Percentiles rank a stretch among this genome's conserved stretches.
Evolutionary conservation across 345 rosid genomes (phyloP).

Genomic region (Ceriops zippeliana): DNA sequence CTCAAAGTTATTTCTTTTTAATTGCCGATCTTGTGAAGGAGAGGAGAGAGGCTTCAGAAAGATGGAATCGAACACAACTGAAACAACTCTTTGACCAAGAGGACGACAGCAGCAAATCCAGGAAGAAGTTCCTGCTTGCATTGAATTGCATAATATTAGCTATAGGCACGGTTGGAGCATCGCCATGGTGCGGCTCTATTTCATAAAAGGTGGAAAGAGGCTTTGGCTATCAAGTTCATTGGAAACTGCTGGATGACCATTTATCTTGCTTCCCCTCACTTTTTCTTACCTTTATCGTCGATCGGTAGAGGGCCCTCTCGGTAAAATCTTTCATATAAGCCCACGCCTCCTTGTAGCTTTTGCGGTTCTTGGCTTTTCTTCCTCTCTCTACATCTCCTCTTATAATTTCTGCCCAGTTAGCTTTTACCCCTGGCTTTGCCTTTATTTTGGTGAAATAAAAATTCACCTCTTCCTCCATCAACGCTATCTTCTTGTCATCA

Average conservation of each 20-base stretch:
- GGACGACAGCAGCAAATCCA: conserved; percentile 15
- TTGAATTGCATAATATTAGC: conserved; percentile 20
- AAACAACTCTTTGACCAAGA: conserved; percentile 9
- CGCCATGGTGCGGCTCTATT: conserved; percentile 20
- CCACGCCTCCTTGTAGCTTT: conserved; percentile 18
- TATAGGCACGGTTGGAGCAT: conserved; percentile 22
- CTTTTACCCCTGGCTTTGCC: conserved; percentile 23
- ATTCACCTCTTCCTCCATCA: conserved; percentile 21
- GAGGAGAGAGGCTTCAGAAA: too few relatives aligned
- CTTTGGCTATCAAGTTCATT: conserved; percentile 31
- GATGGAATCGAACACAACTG: too few relatives aligned
- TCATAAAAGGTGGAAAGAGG: conserved; percentile 26
- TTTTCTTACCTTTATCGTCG: conserved; percentile 28
- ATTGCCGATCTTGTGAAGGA: too few relatives aligned
- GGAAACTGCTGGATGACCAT: conserved; percentile 36
- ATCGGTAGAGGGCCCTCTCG: conserved; percentile 6
- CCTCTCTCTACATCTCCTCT: conserved; percentile 25
- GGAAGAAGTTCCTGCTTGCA: conserved; percentile 22
- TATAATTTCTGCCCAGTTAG: conserved; percentile 25
- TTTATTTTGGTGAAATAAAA: conserved; percentile 24
- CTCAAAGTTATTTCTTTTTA: too few relatives aligned
- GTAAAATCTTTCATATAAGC: conserved; percentile 13
- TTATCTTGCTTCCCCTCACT: conserved; percentile 19
- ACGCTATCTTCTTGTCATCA: conserved; percentile 17
- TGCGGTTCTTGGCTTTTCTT: conserved; percentile 20